A percentile compares a stretch with the other conserved stretches of the same genome.
Conservation (phyloP, 768 basidiomycete species). For the Termitomyces eurrhizus region DNA sequence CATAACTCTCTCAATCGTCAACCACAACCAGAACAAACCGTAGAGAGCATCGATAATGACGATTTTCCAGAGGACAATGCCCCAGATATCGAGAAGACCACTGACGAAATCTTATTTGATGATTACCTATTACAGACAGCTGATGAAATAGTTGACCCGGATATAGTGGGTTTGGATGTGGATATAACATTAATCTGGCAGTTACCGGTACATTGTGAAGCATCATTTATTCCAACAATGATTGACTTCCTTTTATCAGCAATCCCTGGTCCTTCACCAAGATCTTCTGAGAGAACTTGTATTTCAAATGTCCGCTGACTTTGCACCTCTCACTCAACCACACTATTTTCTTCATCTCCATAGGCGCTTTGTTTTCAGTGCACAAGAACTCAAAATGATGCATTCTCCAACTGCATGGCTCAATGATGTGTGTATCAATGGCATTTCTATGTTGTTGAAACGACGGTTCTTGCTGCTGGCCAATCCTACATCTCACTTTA, state of each 20-base stretch:
- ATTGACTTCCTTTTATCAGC: neutral
- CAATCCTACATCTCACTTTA: neutral
- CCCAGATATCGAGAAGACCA: neutral
- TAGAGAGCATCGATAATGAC: neutral
- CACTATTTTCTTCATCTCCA: neutral
- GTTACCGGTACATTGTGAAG: neutral
- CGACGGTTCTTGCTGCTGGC: neutral
- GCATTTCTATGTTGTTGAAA: constrained; percentile 17
- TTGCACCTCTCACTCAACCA: neutral
- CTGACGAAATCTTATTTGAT: neutral
- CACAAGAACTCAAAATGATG: neutral
- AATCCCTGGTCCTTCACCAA: neutral
- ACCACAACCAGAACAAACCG: neutral
- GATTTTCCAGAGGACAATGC: neutral
- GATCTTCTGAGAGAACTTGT: neutral
- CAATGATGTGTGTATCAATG: constrained; percentile 17
- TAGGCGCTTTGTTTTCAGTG: neutral
- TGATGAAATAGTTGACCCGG: neutral
- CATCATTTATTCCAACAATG: neutral
- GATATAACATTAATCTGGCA: neutral
- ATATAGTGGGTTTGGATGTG: neutral
- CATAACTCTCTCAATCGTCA: neutral
- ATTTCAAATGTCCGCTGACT: constrained; percentile 2
- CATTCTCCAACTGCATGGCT: neutral
- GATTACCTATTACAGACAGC: neutral